Base-by-base conservation (phyloP, 2,329 filamentous ascomycete genomes). In the Trichothecium roseum region DNA sequence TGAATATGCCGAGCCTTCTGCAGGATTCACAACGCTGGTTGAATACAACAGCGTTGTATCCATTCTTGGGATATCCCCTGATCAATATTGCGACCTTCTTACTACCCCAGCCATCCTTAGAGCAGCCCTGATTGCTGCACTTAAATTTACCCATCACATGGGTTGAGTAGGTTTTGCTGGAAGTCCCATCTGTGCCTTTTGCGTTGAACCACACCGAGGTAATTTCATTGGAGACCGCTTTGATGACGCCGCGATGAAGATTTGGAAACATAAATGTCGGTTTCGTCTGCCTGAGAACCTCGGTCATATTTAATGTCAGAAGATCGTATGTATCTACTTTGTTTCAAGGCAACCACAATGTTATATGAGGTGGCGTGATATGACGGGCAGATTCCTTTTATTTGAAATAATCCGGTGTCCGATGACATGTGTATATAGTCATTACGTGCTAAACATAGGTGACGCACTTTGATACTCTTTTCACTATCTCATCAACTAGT, bases 11-110 rank as follows among this genome's bases (percentile, higher is more conserved):
- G 3, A 58, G 40, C 4, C 5, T 8, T 1, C 53, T 42, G 43
- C 54, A 63, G 2, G 5, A 2, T 5, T 36, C 44, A 48, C 60
- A 64, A 1, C 49, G 50, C 37, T 63, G 60, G 28, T 56, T 47
- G 38, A 54, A 63, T 1, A 63, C 53, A 3, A 47, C 29, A 0
- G 49, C 59, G 34, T 62, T 59, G 43, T 64, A 64, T 5, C 44
- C 40, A 5, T 46, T 32, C 0, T 28, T 32, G 0, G 18, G 18
- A 28, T 57, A 63, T 26, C 45, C 37, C 8, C 54, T 47, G 14
- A 63, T 63, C 1, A 42, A 43, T 10, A 59, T 53, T 6, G 53
- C 41, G n/a, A 64, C 52, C 20, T 28, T 42, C 37, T 44, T 53
- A 48, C 58, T 64, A 2, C 32, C 29, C 60, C 59, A 61, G 12